Percentiles rank a stretch among this genome's conserved stretches.
Evolutionary conservation across 495 filamentous ascomycete species (phyloP).

Genomic region (Penicillium turbatum): DNA sequence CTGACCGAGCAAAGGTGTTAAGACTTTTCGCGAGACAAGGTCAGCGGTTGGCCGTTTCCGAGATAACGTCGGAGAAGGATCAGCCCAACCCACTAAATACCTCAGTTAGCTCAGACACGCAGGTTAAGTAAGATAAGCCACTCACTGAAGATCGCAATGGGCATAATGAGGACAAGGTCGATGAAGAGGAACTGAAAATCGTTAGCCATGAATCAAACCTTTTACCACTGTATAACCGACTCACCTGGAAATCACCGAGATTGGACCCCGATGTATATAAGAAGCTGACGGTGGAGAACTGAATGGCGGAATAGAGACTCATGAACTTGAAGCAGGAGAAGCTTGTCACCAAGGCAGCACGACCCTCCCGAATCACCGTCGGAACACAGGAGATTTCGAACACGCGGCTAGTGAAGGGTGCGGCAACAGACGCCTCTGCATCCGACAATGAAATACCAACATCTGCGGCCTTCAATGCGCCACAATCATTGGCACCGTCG

Average conservation of each 20-base stretch:
- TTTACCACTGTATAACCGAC: constrained; percentile 3
- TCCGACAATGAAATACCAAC: constrained; percentile 98
- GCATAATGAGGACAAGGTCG: constrained; percentile 86
- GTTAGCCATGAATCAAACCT: constrained; percentile 15
- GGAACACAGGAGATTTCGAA: constrained; percentile 98
- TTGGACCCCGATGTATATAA: constrained; percentile 94
- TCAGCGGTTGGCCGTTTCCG: constrained; percentile 87
- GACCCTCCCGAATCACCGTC: constrained; percentile 88
- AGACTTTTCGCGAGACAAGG: constrained; percentile 88
- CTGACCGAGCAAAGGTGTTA: constrained; percentile 86
- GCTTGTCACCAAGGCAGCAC: constrained; percentile 91
- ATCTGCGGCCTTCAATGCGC: constrained; percentile 94
- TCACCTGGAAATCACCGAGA: constrained; percentile 89
- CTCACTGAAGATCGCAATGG: constrained; percentile 93
- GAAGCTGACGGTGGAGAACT: constrained; percentile 98
- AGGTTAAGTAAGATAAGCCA: constrained; percentile 4
- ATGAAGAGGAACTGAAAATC: constrained; percentile 76
- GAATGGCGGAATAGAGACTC: constrained; percentile 97
- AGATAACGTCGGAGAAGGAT: constrained; percentile 71
- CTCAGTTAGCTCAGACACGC: neutral
- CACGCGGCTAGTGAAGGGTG: constrained; percentile 90
- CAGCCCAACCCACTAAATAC: constrained; percentile 82
- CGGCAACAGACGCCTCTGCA: constrained; percentile 95
- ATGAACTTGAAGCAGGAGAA: constrained; percentile 99
- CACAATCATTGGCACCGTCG: constrained; percentile 97